These are phyloP conservation scores for Turnera subulata DNA, from an alignment of 345 rosid species.

Conservation along the genomic window DNA sequence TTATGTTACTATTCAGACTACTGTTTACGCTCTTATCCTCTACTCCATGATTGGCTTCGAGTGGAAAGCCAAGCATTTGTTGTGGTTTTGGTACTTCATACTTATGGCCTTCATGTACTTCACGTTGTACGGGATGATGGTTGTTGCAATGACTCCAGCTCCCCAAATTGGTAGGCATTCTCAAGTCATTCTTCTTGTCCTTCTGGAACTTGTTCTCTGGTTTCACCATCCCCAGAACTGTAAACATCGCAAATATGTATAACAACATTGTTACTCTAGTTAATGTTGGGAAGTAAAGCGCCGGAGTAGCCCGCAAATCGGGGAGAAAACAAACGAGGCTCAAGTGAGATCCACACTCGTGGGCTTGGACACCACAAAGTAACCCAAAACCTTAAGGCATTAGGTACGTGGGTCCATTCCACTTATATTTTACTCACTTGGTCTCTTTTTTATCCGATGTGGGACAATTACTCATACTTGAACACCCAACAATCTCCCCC, in stretches of 20 bases:
- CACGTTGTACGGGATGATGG: constrained; percentile 78
- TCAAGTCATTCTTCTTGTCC: constrained; percentile 74
- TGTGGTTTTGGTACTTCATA: constrained; percentile 64
- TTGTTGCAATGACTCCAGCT: constrained; percentile 67
- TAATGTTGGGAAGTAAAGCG: no score
- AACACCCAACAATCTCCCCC: no score
- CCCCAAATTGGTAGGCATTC: constrained; percentile 64
- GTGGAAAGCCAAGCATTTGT: constrained; percentile 46
- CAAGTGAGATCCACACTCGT: no score
- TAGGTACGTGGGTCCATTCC: no score
- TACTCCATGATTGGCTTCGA: constrained; percentile 75
- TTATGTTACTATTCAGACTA: constrained; percentile 52
- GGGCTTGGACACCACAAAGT: no score
- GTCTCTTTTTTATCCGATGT: no score
- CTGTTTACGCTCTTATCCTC: constrained; percentile 47
- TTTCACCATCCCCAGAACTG: constrained; percentile 65
- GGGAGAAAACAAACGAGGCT: no score
- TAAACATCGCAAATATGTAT: constrained; percentile 16
- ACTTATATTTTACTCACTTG: no score
- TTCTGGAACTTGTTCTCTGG: constrained; percentile 91
- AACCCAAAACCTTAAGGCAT: no score
- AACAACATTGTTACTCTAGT: background rate
- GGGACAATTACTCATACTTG: no score
- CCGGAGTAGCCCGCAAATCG: no score
- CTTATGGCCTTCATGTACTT: constrained; percentile 58